These are phyloP conservation scores for Handroanthus guayacan DNA, from an alignment of 257 asterid genomes.

Conservation along the genomic window DNA sequence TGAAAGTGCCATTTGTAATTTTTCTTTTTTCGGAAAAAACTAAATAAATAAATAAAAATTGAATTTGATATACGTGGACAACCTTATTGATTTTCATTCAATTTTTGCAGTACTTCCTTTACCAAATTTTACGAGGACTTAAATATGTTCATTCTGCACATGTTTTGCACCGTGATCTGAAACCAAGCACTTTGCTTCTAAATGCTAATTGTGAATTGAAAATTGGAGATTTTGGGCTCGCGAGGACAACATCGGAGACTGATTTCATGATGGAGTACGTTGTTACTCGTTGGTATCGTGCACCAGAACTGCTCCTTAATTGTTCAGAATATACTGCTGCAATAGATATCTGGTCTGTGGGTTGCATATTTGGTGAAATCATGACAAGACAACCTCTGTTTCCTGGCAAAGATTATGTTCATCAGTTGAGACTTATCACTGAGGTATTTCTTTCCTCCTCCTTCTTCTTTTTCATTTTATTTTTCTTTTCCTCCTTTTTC, in stretches of 20 bases:
- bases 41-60: not conserved
- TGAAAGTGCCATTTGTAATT: not conserved
- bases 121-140: slow-evolving; percentile 90
- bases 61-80: slow-evolving; percentile 7
- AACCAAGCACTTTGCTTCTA: slow-evolving; percentile 85
- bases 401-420: slow-evolving; percentile 91
- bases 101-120: slow-evolving; percentile 79
- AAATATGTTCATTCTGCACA: slow-evolving; percentile 88
- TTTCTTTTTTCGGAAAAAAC: not conserved
- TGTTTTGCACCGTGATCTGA: slow-evolving; percentile 89
- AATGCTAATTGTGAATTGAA: slow-evolving; percentile 84
- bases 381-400: slow-evolving; percentile 86
- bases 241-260: slow-evolving; percentile 93
- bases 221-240: slow-evolving; percentile 91
- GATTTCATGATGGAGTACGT: slow-evolving; percentile 97
- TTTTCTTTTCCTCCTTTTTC: not conserved
- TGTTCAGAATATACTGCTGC: slow-evolving; percentile 94
- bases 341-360: slow-evolving; percentile 94
- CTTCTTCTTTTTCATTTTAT: too few species aligned
- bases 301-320: slow-evolving; percentile 87
- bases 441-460: slow-evolving; percentile 59
- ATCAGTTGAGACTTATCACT: slow-evolving; percentile 88
- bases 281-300: slow-evolving; percentile 95
- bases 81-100: slow-evolving; percentile 29
- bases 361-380: slow-evolving; percentile 94